These are phyloP conservation scores for Gossypium longicalyx DNA, from an alignment of 345 rosid species.

Conservation along the genomic window DNA sequence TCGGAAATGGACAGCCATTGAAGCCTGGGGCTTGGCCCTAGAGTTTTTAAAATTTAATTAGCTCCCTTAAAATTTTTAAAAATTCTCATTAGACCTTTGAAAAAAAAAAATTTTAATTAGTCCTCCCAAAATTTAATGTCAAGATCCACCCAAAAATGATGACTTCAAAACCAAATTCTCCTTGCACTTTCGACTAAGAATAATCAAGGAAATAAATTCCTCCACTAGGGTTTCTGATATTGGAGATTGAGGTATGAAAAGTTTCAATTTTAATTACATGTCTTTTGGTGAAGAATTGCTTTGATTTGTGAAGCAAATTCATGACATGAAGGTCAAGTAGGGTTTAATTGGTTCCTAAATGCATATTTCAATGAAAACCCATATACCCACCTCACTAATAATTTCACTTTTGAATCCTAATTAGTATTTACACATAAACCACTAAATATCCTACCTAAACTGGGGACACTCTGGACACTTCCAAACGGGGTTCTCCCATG, in stretches of 20 bases:
- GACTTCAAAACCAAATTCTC: too few relatives aligned
- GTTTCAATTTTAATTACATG: not conserved
- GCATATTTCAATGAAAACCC: constrained; percentile 12
- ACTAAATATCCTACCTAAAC: not conserved
- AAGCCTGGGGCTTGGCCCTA: too few relatives aligned
- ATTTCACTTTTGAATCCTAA: constrained; percentile 22
- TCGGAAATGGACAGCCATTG: too few relatives aligned
- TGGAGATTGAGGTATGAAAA: too few relatives aligned
- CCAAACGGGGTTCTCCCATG: constrained; percentile 10
- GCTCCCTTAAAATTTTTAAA: too few relatives aligned
- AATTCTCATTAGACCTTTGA: too few relatives aligned
- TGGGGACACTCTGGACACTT: constrained; percentile 11
- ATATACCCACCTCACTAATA: constrained; percentile 10
- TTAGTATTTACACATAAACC: constrained; percentile 10
- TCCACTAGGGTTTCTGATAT: not conserved
- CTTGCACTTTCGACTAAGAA: too few relatives aligned
- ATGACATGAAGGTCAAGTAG: not conserved
- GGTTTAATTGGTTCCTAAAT: constrained; percentile 14
- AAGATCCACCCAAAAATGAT: too few relatives aligned
- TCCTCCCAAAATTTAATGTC: too few relatives aligned
- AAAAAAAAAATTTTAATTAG: too few relatives aligned
- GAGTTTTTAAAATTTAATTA: too few relatives aligned
- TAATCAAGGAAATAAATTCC: too few relatives aligned
- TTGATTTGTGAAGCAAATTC: not conserved
- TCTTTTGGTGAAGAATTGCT: not conserved